Evolutionary conservation across 1,284 basidiomycete species (phyloP).

Genomic region (Phlebopus sp.): DNA sequence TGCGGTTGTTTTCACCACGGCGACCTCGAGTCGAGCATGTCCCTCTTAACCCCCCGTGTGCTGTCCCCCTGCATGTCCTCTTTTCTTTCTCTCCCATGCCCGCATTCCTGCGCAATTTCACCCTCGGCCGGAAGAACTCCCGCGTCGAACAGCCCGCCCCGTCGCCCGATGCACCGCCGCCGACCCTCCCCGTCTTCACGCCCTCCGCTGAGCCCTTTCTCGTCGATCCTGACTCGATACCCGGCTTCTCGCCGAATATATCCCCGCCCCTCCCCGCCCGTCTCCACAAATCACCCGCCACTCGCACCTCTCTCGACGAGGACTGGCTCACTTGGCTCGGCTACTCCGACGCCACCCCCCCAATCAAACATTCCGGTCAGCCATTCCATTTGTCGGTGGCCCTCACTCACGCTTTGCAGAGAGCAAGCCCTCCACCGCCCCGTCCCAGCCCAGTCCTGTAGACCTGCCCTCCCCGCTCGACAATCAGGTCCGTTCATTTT

Average conservation of each 20-base stretch:
- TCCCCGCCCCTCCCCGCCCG: conserved; percentile 8
- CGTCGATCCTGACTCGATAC: conserved; percentile 13
- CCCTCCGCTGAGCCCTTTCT: conserved; percentile 33
- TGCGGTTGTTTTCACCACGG: no score
- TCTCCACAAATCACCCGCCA: neutral
- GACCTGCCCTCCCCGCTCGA: conserved; percentile 15
- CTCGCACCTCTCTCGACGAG: conserved; percentile 5
- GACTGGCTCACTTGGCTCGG: conserved; percentile 27
- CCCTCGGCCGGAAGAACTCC: conserved; percentile 2
- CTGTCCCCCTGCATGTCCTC: no score
- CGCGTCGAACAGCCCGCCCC: no score
- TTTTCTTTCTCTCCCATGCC: conserved; percentile 36
- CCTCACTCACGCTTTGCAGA: no score
- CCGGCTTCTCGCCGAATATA: neutral
- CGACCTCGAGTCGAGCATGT: no score
- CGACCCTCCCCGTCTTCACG: conserved; percentile 36
- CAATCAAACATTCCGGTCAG: conserved; percentile 14
- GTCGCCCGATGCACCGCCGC: no score
- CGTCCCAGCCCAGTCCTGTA: conserved; percentile 4
- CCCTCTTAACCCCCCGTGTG: no score
- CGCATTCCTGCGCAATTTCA: conserved; percentile 46
- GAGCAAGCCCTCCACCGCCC: neutral
- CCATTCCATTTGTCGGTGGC: neutral
- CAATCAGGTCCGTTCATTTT: conserved; percentile 32
- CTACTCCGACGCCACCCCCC: neutral